phyloP scores from a whole-genome alignment of 495 filamentous ascomycete genomes.

The Platismatia glauca region DNA sequence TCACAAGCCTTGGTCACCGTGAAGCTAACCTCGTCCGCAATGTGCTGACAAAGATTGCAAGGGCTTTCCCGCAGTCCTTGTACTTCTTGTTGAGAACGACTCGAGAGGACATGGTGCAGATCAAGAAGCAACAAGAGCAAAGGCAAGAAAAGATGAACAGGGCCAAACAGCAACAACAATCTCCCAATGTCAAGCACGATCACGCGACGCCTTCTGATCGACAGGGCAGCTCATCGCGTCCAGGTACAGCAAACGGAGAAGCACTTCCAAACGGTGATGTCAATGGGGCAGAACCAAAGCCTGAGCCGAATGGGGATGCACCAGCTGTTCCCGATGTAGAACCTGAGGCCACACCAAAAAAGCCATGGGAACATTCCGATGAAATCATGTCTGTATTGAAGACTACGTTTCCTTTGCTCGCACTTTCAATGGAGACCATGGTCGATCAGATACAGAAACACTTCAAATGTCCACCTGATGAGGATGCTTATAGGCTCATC shows the following conservation, averaged over 20 bases:
- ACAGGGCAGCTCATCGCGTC: constrained; percentile 32
- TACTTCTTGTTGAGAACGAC: constrained; percentile 92
- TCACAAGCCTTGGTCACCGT: constrained; percentile 78
- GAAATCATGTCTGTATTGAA: constrained; percentile 91
- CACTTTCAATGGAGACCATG: constrained; percentile 98
- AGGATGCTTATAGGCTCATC: constrained; percentile 96
- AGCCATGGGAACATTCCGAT: constrained; percentile 91
- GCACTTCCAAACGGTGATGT: constrained; percentile 22
- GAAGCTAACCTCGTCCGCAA: constrained; percentile 78
- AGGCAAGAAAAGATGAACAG: constrained; percentile 58
- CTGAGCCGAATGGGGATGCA: constrained; percentile 37
- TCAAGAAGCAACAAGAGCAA: constrained; percentile 78
- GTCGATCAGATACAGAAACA: constrained; percentile 96
- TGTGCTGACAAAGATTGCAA: constrained; percentile 87
- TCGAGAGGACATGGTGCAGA: constrained; percentile 85
- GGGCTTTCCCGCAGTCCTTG: constrained; percentile 84
- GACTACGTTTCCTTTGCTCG: constrained; percentile 90
- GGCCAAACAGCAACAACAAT: constrained; percentile 34
- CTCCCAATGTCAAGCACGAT: constrained; percentile 41
- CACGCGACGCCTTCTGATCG: constrained; percentile 30
- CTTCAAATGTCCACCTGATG: constrained; percentile 96
- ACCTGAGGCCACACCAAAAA: constrained; percentile 43
- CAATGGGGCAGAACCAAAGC: constrained; percentile 27
- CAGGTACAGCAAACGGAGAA: constrained; percentile 45
- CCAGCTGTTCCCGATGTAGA: constrained; percentile 22